Evolutionary conservation across 164 flowering plant genomes (phyloP).

Genomic region (Amborella trichopoda): DNA sequence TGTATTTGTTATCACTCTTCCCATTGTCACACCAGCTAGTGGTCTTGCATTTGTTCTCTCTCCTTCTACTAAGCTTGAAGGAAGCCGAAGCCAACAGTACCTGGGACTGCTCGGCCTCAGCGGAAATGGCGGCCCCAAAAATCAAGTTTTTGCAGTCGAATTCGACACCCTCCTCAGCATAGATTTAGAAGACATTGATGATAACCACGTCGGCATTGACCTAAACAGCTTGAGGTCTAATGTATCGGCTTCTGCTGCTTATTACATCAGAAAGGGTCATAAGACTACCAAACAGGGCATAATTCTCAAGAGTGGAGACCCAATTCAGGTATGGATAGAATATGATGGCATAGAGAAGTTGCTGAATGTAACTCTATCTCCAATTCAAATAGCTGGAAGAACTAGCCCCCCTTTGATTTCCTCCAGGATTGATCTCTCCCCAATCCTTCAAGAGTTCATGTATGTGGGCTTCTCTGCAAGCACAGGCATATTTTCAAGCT

Average conservation of each 20-base stretch:
- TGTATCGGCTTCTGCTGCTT: conserved; percentile 18
- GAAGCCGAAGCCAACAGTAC: conserved; percentile 38
- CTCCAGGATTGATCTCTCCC: conserved; percentile 28
- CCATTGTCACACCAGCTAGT: conserved; percentile 31
- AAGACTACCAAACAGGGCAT: conserved; percentile 9
- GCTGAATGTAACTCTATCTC: conserved; percentile 33
- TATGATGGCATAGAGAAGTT: conserved; percentile 29
- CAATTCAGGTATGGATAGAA: conserved; percentile 44
- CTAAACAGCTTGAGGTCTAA: conserved; percentile 32
- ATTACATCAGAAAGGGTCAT: conserved; percentile 8
- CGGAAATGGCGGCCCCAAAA: conserved; percentile 23
- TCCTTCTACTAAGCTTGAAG: conserved; percentile 13
- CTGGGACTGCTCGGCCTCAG: conserved; percentile 41
- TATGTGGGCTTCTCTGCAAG: conserved; percentile 59
- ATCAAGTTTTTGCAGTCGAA: conserved; percentile 50
- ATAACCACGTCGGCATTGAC: conserved; percentile 51
- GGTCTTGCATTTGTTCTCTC: conserved; percentile 52
- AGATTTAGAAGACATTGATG: conserved; percentile 46
- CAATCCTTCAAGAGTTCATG: conserved; percentile 29
- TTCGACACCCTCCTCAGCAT: conserved; percentile 55
- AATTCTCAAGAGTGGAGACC: conserved; percentile 28
- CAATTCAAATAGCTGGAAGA: conserved; percentile 24
- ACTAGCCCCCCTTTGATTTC: conserved; percentile 49
- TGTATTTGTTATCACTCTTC: conserved; percentile 32
- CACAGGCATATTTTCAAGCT: conserved; percentile 44